Base-by-base conservation (phyloP, 129 eudicot genomes). In the Rutidosis leptorrhynchoides region DNA sequence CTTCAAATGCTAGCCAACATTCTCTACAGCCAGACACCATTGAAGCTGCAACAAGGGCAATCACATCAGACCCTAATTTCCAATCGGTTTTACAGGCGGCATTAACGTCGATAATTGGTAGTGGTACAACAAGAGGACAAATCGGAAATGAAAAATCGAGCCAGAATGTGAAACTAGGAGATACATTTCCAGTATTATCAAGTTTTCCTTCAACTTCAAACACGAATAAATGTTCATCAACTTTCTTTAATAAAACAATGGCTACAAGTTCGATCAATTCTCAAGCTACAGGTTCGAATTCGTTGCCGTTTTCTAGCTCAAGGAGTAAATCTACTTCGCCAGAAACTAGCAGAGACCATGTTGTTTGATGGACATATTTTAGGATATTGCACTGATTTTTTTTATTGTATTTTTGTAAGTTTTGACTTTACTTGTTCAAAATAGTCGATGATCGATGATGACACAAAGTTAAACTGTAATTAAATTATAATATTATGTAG, bases 11-110 rank as follows among this genome's bases (percentile, higher is more conserved):
- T 37, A 76, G 61, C 55, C 85, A 85, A 58, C 78, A 79, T 32
- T 61, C 86, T 72, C 45, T 81, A 62, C 82, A 71, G 43, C 77
- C 78, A 4, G 96, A 92, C 49, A 73, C 87, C 3, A 78, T 92
- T 59, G 91, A 89, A 55, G 95, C 94, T 17, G 98, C 98, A 22
- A 89, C 96, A 9, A 88, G 82, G 61, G 91, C 87, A 8, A 84
- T 92, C 28, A 88, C 98, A 3, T 82, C 98, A 3, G 87, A 92
- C 83, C 98, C 98, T 12, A 85, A 74, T 79, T 92, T 92, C 58
- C 98, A 85, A 7, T 80, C 96, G 1, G 96, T 84, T 43, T 55
- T 92, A 68, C 94, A 84, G 20, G 91, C 95, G 0, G 96, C 98
- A 16, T 65, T 92, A 16, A 49, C 89, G 11, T 88, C 98, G 6